Conservation (phyloP, 257 asterid species). For the Verbena officinalis region DNA sequence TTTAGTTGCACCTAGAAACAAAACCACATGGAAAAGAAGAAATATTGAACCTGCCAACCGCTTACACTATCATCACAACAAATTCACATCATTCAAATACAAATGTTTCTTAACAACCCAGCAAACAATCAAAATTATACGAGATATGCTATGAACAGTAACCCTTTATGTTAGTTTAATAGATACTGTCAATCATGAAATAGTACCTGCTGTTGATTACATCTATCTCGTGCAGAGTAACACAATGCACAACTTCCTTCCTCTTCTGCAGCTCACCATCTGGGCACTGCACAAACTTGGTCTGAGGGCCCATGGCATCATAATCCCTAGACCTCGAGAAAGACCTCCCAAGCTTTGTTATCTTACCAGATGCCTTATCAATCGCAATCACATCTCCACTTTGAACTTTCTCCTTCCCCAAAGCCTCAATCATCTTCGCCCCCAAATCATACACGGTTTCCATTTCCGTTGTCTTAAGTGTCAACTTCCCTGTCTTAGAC, state of each 20-base stretch:
- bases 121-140: background rate
- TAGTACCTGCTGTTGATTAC: constrained; percentile 87
- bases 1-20: background rate
- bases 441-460: constrained; percentile 89
- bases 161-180: background rate
- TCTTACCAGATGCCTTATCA: constrained; percentile 93
- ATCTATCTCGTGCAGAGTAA: constrained; percentile 87
- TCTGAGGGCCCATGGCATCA: constrained; percentile 95
- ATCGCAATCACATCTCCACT: constrained; percentile 92
- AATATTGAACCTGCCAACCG: background rate
- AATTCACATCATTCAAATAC: background rate
- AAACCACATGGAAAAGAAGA: background rate
- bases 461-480: constrained; percentile 88
- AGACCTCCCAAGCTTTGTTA: constrained; percentile 83
- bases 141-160: background rate
- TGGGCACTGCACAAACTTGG: constrained; percentile 95
- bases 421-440: constrained; percentile 85
- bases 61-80: background rate
- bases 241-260: constrained; percentile 95
- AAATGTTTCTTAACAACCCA: background rate
- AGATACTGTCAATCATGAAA: background rate
- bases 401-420: constrained; percentile 92
- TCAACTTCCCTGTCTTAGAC: constrained; percentile 79
- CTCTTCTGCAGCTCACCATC: constrained; percentile 98
- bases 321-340: constrained; percentile 87